Percentiles rank a stretch among this genome's conserved stretches.
Evolutionary conservation across 176 grass and related monocot species (phyloP).

Genomic region (Zoysia japonica): DNA sequence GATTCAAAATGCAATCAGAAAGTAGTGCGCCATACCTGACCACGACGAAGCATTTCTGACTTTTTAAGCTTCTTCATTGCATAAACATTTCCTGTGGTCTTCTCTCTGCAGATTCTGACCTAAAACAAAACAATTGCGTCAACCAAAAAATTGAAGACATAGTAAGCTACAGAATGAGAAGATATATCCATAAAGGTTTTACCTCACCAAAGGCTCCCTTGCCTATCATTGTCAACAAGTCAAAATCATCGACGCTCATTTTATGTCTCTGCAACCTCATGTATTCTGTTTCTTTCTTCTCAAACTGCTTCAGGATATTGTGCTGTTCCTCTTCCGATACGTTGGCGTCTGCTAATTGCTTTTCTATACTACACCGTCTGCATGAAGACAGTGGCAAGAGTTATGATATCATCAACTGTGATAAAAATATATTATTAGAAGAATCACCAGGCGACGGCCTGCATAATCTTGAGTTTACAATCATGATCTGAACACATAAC

Average conservation of each 20-base stretch:
- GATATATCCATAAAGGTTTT: conserved; percentile 41
- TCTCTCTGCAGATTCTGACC: conserved; percentile 96
- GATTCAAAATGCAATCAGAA: conserved; percentile 17
- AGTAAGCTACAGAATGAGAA: not conserved
- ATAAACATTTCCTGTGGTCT: conserved; percentile 77
- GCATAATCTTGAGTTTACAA: not conserved
- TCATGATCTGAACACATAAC: conserved; percentile 11
- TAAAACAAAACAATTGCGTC: conserved; percentile 46
- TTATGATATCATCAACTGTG: conserved; percentile 7
- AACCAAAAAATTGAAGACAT: not conserved
- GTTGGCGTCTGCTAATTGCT: conserved; percentile 79
- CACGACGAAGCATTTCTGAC: conserved; percentile 97
- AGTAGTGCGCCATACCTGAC: conserved; percentile 56
- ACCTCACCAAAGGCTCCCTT: conserved; percentile 99
- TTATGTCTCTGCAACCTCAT: conserved; percentile 98
- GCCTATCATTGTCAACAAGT: conserved; percentile 92
- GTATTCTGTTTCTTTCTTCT: conserved; percentile 97
- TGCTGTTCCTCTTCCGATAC: conserved; percentile 86
- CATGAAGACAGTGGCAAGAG: conserved; percentile 10
- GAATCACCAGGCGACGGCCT: not conserved
- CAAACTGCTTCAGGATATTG: conserved; percentile 88
- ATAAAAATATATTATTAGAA: conserved; percentile 15
- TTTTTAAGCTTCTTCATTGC: conserved; percentile 99
- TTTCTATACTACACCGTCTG: conserved; percentile 89
- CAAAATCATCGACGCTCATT: conserved; percentile 97